phyloP scores from a whole-genome alignment of 2,329 filamentous ascomycete species.

The Helminthosporium solani region DNA sequence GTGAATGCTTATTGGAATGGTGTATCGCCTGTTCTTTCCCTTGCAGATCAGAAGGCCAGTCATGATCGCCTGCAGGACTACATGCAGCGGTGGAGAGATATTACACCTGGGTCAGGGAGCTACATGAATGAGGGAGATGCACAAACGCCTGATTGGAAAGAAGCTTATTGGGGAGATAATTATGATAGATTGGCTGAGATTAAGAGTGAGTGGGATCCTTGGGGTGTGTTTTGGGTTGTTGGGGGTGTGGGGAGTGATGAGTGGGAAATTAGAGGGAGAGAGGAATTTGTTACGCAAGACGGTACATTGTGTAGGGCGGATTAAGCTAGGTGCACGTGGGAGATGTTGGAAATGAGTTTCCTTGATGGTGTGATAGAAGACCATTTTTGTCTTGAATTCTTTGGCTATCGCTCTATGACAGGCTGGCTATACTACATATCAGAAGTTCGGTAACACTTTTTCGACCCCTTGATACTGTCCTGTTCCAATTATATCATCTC shows the following conservation, averaged over 20 bases:
- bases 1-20: constrained; percentile 21
- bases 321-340: no score
- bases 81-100: constrained; percentile 27
- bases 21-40: neutral
- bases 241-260: constrained; percentile 25
- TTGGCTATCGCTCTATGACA: no score
- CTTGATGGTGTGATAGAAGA: no score
- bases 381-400: no score
- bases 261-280: constrained; percentile 24
- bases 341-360: no score
- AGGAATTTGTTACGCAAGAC: constrained; percentile 25
- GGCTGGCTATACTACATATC: no score
- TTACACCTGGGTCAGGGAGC: constrained; percentile 20
- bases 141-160: constrained; percentile 27
- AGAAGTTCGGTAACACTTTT: no score
- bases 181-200: constrained; percentile 22
- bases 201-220: constrained; percentile 25
- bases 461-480: no score
- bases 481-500: no score
- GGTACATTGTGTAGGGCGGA: constrained; percentile 23
- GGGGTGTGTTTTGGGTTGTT: constrained; percentile 29
- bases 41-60: constrained; percentile 1
- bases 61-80: constrained; percentile 21
- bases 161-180: constrained; percentile 26
- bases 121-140: constrained; percentile 35